phyloP scores from a whole-genome alignment of 345 rosid genomes.

The Brassica carinata region DNA sequence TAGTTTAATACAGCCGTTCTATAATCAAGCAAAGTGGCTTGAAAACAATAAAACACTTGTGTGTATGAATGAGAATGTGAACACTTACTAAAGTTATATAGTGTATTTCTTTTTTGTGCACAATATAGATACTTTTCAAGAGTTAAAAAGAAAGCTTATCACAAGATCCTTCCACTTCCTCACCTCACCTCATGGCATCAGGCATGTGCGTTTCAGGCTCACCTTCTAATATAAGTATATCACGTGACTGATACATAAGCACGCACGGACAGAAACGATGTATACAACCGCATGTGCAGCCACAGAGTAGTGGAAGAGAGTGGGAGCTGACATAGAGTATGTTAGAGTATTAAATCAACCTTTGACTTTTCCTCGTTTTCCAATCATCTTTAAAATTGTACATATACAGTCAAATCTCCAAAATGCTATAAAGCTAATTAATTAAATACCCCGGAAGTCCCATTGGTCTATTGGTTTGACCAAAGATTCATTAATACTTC shows the following conservation, averaged over 20 bases:
- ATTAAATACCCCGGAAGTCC: no score
- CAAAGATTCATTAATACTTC: no score
- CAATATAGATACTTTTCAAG: no score
- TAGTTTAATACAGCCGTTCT: no score
- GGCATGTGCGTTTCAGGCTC: slow-evolving; percentile 20
- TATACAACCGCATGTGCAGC: slow-evolving; percentile 32
- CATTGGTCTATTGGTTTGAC: no score
- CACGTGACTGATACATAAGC: slow-evolving; percentile 33
- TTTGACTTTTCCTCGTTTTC: slow-evolving; percentile 35
- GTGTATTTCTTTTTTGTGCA: no score
- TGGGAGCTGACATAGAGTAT: neutral
- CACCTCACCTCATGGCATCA: neutral
- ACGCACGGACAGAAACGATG: slow-evolving; percentile 11
- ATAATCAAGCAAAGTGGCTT: no score
- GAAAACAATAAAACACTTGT: no score
- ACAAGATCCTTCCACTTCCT: slow-evolving; percentile 16
- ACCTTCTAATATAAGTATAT: neutral
- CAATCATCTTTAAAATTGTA: neutral
- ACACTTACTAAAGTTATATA: no score
- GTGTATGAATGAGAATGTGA: no score
- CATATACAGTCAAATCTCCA: neutral
- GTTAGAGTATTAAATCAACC: slow-evolving; percentile 8
- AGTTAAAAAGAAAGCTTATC: neutral
- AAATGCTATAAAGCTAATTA: slow-evolving; percentile 15
- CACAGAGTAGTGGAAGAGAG: slow-evolving; percentile 20